Conservation (phyloP, 2,329 filamentous ascomycete genomes). For the Eurotiales sp. region DNA sequence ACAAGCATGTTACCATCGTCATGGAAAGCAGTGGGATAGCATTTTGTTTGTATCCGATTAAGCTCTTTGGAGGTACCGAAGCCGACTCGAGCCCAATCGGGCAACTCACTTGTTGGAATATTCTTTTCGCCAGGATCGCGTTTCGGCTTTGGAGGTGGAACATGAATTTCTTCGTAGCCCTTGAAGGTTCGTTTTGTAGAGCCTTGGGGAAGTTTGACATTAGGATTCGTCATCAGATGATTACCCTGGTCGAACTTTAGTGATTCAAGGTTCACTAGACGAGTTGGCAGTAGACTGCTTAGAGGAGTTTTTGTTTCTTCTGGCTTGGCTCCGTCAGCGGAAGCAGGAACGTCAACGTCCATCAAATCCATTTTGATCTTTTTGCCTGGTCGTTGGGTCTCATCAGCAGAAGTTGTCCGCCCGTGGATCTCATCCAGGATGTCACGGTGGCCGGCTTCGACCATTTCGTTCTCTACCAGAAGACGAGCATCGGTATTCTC, state of each 20-base stretch:
- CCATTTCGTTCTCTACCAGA: constrained; percentile 85
- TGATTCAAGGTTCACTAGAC: constrained; percentile 90
- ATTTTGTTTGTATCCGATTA: constrained; percentile 94
- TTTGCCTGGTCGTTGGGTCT: constrained; percentile 61
- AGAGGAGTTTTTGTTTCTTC: constrained; percentile 54
- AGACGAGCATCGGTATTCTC: constrained; percentile 69
- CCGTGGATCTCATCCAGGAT: constrained; percentile 87
- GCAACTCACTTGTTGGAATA: constrained; percentile 81
- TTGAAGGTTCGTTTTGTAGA: constrained; percentile 96
- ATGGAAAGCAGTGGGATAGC: constrained; percentile 83
- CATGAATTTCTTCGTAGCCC: constrained; percentile 97
- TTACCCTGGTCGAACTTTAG: constrained; percentile 97
- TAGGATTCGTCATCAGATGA: constrained; percentile 98
- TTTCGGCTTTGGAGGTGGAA: constrained; percentile 86
- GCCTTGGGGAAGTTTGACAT: constrained; percentile 86
- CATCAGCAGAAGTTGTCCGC: constrained; percentile 55
- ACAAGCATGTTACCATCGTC: constrained; percentile 97
- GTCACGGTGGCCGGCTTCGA: constrained; percentile 76
- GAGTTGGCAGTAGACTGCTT: constrained; percentile 80
- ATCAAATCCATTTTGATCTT: constrained; percentile 82
- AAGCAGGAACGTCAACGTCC: constrained; percentile 75
- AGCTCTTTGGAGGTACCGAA: constrained; percentile 84
- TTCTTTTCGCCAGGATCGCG: constrained; percentile 74
- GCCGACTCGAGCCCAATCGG: constrained; percentile 83
- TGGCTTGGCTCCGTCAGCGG: constrained; percentile 40